Base-by-base conservation (phyloP, 768 basidiomycete genomes). In the Amanita exitialis region DNA sequence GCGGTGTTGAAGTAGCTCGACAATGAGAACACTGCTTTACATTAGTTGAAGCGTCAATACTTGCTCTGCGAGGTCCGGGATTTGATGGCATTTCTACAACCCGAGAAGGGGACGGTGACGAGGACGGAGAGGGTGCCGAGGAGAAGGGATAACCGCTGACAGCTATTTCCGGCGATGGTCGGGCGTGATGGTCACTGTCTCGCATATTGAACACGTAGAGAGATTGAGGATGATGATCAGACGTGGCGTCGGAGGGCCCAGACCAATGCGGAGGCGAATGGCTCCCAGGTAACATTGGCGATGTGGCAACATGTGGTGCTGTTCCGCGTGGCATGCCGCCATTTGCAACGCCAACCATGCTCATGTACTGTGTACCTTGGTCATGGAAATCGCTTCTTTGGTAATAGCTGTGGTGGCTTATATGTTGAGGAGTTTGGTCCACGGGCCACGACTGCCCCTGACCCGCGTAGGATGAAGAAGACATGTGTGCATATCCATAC, bases 11-110 rank as follows among this genome's bases (percentile, higher is more conserved):
- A 0, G 73, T 75, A 12, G 72, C 73, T 27, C 66, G 67, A 53
- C 74, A 75, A 56, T 75, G 73, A 0, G 74, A 74, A 53, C 74
- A 75, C 6, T 62, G 63, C 51, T 74, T 75, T 15, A 62, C 61
- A 8, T 59, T 55, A 16, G 62, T 56, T 12, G 66, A 52, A 18
- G 60, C 62, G 35, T 68, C 64, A 12, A 64, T 60, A 35, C 68
- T 68, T 7, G 54, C 52, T 45, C 62, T 56, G 13, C 64, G 61
- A 47, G 64, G 63, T 7, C 44, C 54, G n/a, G 58, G 50, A 13
- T 64, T 53, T 3, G 64, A 57, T 12, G 62, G 56, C 25, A 49
- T 54, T 13, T 43, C 42, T 20, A 32, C 32, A 10, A 23, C 34
- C 12, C 28, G 39, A 5, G 49, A 41, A 20, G 50, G 50, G n/a